Conservation (phyloP, 2,329 filamentous ascomycete species). For the Dactylellina cionopaga region DNA sequence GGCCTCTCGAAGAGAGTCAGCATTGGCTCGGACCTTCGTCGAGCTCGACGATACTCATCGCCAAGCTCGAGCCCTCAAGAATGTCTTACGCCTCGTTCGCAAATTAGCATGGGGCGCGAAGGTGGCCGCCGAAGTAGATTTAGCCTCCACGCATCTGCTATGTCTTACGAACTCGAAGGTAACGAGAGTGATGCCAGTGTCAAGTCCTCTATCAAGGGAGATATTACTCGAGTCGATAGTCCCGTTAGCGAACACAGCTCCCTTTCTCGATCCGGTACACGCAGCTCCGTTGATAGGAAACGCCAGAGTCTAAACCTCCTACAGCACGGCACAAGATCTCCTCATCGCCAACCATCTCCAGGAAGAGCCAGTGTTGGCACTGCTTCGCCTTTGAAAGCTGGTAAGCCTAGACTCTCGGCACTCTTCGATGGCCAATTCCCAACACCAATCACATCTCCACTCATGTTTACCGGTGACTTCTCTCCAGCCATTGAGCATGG, state of each 20-base stretch:
- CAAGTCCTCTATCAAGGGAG: constrained; percentile 69
- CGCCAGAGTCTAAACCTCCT: constrained; percentile 71
- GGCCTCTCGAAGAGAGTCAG: constrained; percentile 55
- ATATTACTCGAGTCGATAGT: constrained; percentile 76
- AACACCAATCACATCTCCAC: constrained; percentile 89
- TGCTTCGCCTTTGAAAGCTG: constrained; percentile 85
- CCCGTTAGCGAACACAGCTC: constrained; percentile 83
- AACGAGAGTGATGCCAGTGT: constrained; percentile 90
- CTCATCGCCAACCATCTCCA: constrained; percentile 86
- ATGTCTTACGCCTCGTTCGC: constrained; percentile 88
- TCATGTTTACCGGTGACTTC: constrained; percentile 83
- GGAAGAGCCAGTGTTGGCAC: constrained; percentile 71
- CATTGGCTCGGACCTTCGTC: constrained; percentile 55
- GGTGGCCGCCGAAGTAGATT: constrained; percentile 51
- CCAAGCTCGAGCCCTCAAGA: constrained; percentile 90
- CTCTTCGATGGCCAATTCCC: constrained; percentile 71
- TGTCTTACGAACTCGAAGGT: constrained; percentile 80
- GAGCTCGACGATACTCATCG: constrained; percentile 70
- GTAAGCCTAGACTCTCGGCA: constrained; percentile 76
- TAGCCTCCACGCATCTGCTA: constrained; percentile 53
- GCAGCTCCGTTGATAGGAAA: constrained; percentile 69
- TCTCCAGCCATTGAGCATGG: constrained; percentile 75
- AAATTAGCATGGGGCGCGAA: constrained; percentile 66
- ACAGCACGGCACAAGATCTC: constrained; percentile 76
- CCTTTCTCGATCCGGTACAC: constrained; percentile 53